Conservation (phyloP, 208 protist species). For the Phytomonas sp. region DNA sequence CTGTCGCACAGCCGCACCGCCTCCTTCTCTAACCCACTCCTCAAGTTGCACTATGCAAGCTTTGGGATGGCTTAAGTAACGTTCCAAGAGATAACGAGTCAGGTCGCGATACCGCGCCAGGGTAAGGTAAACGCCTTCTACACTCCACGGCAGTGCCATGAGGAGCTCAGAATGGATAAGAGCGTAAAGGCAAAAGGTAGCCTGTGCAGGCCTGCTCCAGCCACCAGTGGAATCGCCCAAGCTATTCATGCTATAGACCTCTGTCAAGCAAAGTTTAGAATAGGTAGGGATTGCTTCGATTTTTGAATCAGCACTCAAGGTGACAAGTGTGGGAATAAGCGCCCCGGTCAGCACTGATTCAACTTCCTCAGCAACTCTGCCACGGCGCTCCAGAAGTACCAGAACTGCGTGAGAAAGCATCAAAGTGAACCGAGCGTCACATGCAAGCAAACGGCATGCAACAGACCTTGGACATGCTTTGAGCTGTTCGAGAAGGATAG, state of each 20-base stretch:
- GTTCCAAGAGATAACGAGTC: not conserved
- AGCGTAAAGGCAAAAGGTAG: not conserved
- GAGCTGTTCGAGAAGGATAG: not conserved
- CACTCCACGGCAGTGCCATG: constrained; percentile 26
- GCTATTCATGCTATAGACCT: not conserved
- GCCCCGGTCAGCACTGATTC: constrained; percentile 13
- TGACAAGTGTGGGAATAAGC: constrained; percentile 28
- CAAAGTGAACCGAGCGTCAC: constrained; percentile 33
- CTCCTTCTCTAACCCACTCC: constrained; percentile 11
- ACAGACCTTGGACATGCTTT: not conserved
- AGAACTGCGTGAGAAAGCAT: constrained; percentile 27
- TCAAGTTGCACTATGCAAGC: constrained; percentile 8
- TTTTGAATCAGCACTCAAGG: constrained; percentile 1
- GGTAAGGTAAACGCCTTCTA: constrained; percentile 21
- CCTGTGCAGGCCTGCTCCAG: not conserved
- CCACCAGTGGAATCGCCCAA: not conserved
- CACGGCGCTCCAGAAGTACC: constrained; percentile 30
- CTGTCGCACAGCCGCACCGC: not conserved
- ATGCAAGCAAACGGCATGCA: not conserved
- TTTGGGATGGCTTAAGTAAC: not conserved
- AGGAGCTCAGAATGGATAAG: constrained; percentile 11
- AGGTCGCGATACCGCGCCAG: constrained; percentile 28
- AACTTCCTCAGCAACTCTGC: constrained; percentile 24
- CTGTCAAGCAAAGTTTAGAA: not conserved
- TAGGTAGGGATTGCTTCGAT: not conserved